Conservation (phyloP, 2,329 filamentous ascomycete species). For the Cladophialophora yegresii region DNA sequence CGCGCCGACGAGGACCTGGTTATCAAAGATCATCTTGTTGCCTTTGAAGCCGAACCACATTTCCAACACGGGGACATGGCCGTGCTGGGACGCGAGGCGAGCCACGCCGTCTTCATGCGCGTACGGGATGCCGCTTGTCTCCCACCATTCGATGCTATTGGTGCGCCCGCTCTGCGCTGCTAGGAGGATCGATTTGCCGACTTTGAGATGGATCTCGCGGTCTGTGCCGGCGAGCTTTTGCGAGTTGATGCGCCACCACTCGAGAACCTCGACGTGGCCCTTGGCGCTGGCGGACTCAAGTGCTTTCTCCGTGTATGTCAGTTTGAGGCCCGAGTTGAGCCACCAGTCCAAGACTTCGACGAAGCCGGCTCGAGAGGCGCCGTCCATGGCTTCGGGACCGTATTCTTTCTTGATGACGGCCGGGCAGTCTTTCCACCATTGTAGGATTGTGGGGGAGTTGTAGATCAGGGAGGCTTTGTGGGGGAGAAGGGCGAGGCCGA, state of each 20-base stretch:
- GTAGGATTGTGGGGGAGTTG: slow-evolving; percentile 77
- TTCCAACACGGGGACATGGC: slow-evolving; percentile 79
- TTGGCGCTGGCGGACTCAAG: slow-evolving; percentile 84
- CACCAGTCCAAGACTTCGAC: slow-evolving; percentile 88
- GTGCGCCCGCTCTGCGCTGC: slow-evolving; percentile 81
- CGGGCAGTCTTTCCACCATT: slow-evolving; percentile 85
- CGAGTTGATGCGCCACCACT: slow-evolving; percentile 78
- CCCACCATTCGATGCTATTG: slow-evolving; percentile 84
- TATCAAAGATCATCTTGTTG: slow-evolving; percentile 77
- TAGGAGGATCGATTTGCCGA: slow-evolving; percentile 79
- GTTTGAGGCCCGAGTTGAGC: slow-evolving; percentile 74
- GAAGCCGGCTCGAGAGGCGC: slow-evolving; percentile 81
- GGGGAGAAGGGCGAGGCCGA: slow-evolving; percentile 76
- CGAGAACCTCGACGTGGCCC: slow-evolving; percentile 80
- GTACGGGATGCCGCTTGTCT: slow-evolving; percentile 74
- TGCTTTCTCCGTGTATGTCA: slow-evolving; percentile 83
- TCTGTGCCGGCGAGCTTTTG: slow-evolving; percentile 42
- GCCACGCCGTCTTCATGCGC: slow-evolving; percentile 79
- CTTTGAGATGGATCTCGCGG: slow-evolving; percentile 63
- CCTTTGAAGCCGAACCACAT: slow-evolving; percentile 77
- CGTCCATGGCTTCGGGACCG: slow-evolving; percentile 79
- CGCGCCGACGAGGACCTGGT: slow-evolving; percentile 79
- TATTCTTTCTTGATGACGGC: slow-evolving; percentile 87
- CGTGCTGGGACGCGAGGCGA: slow-evolving; percentile 80
- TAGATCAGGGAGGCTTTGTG: slow-evolving; percentile 88